Percentiles rank a stretch among this genome's conserved stretches.
phyloP scores from a whole-genome alignment of 805 yeast species.

The Candida endomychidarum region DNA sequence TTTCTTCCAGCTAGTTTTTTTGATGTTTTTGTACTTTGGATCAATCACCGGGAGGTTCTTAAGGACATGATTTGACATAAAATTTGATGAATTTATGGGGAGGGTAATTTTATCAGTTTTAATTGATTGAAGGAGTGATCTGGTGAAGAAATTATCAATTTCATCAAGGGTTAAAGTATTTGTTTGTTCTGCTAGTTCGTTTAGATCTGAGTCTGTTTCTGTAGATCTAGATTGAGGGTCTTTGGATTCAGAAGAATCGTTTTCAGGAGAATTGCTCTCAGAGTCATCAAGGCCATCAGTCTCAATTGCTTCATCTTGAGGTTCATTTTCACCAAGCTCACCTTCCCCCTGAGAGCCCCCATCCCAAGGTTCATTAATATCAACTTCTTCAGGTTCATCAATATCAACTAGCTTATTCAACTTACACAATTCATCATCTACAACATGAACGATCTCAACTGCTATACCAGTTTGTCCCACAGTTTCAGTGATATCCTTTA shows the following conservation, averaged over 20 bases:
- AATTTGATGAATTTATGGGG: slow-evolving; percentile 73
- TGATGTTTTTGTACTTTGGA: slow-evolving; percentile 53
- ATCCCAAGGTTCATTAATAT: slow-evolving; percentile 39
- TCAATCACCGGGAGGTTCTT: slow-evolving; percentile 74
- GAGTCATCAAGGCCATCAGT: slow-evolving; percentile 12
- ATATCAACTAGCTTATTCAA: slow-evolving; percentile 48
- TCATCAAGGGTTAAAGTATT: slow-evolving; percentile 53
- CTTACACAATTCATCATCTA: slow-evolving; percentile 62
- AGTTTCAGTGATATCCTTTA: slow-evolving; percentile 45
- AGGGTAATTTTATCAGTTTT: slow-evolving; percentile 53
- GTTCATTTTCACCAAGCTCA: neutral
- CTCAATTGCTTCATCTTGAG: slow-evolving; percentile 13
- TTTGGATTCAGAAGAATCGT: neutral
- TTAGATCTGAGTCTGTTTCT: slow-evolving; percentile 10
- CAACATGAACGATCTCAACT: slow-evolving; percentile 65
- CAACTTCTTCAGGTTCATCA: slow-evolving; percentile 26
- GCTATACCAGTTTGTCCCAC: slow-evolving; percentile 74
- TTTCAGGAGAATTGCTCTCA: slow-evolving; percentile 5
- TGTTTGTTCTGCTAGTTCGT: slow-evolving; percentile 16
- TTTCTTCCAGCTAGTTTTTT: slow-evolving; percentile 87
- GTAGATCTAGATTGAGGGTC: neutral
- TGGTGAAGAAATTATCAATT: slow-evolving; percentile 69
- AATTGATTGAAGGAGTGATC: slow-evolving; percentile 71
- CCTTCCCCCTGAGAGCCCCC: neutral
- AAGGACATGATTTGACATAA: slow-evolving; percentile 68